These are phyloP conservation scores for Scleromitrula shiraiana DNA, from an alignment of 2,329 filamentous ascomycete genomes.

Conservation along the genomic window DNA sequence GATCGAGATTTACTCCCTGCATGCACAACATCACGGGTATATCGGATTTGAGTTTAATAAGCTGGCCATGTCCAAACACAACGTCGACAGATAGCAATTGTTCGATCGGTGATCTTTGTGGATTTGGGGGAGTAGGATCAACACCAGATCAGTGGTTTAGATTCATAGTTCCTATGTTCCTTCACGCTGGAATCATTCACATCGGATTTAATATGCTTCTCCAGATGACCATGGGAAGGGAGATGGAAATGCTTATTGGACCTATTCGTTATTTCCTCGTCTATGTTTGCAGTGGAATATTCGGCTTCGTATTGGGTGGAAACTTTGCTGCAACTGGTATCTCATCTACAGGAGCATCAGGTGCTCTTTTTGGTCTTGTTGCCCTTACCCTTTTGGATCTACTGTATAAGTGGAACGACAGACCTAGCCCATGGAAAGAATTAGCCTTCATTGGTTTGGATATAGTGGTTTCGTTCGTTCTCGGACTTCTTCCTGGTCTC, in stretches of 20 bases:
- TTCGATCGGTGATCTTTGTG: constrained; percentile 71
- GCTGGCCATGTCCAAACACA: constrained; percentile 76
- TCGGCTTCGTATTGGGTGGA: constrained; percentile 89
- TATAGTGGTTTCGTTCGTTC: constrained; percentile 80
- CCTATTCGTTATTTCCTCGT: constrained; percentile 81
- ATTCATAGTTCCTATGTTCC: constrained; percentile 91
- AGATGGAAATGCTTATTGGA: constrained; percentile 89
- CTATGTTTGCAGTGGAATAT: constrained; percentile 86
- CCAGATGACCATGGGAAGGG: constrained; percentile 79
- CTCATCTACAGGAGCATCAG: constrained; percentile 82
- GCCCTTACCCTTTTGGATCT: constrained; percentile 83
- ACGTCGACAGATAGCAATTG: constrained; percentile 58
- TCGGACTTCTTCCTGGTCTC: constrained; percentile 82
- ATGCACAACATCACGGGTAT: constrained; percentile 77
- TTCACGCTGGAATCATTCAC: constrained; percentile 89
- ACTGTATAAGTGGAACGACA: constrained; percentile 84
- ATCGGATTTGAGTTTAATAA: constrained; percentile 44
- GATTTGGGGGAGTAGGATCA: constrained; percentile 52
- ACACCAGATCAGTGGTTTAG: constrained; percentile 90
- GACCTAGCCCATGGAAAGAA: constrained; percentile 69
- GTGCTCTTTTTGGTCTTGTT: constrained; percentile 83
- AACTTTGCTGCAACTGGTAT: constrained; percentile 82
- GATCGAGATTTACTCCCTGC: constrained; percentile 82
- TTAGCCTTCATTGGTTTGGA: constrained; percentile 82
- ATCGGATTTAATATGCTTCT: constrained; percentile 93